phyloP scores from a whole-genome alignment of 2,329 filamentous ascomycete species.

The Dactylellina drechsleri region DNA sequence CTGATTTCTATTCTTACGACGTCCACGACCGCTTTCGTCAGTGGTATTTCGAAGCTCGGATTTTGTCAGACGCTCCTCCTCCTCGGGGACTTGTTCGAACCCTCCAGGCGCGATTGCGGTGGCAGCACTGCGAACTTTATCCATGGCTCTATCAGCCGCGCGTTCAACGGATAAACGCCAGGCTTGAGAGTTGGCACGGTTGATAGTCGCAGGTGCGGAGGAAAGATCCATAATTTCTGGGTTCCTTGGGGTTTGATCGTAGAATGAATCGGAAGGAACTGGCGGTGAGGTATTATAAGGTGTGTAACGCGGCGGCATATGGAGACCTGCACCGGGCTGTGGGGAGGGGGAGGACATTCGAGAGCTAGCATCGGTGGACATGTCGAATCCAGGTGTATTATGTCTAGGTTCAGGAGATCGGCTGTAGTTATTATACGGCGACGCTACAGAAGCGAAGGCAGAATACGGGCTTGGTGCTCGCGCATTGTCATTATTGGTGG shows the following conservation, averaged over 20 bases:
- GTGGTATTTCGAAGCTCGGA: constrained; percentile 45
- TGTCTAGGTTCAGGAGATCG: constrained; percentile 40
- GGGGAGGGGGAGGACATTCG: constrained; percentile 48
- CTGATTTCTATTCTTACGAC: constrained; percentile 46
- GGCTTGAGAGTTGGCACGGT: constrained; percentile 42
- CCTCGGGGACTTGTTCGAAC: constrained; percentile 46
- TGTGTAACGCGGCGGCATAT: constrained; percentile 52
- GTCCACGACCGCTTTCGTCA: constrained; percentile 37
- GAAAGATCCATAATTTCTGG: constrained; percentile 43
- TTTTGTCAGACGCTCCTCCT: constrained; percentile 45
- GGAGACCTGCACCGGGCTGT: constrained; percentile 32
- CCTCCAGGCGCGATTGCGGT: constrained; percentile 15
- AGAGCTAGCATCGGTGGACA: constrained; percentile 49
- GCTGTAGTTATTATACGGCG: constrained; percentile 36
- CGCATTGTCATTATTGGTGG: constrained; percentile 43
- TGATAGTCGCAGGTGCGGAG: constrained; percentile 36
- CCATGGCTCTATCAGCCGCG: constrained; percentile 48
- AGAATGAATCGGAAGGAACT: constrained; percentile 17
- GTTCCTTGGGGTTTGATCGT: constrained; percentile 2
- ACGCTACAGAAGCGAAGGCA: constrained; percentile 25
- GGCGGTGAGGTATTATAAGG: constrained; percentile 36
- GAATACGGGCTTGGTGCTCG: constrained; percentile 39
- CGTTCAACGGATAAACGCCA: constrained; percentile 53
- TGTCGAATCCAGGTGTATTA: constrained; percentile 32
- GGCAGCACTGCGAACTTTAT: constrained; percentile 47